phyloP scores from a whole-genome alignment of 2,329 filamentous ascomycete species.

The Myriosclerotinia duriaeana region DNA sequence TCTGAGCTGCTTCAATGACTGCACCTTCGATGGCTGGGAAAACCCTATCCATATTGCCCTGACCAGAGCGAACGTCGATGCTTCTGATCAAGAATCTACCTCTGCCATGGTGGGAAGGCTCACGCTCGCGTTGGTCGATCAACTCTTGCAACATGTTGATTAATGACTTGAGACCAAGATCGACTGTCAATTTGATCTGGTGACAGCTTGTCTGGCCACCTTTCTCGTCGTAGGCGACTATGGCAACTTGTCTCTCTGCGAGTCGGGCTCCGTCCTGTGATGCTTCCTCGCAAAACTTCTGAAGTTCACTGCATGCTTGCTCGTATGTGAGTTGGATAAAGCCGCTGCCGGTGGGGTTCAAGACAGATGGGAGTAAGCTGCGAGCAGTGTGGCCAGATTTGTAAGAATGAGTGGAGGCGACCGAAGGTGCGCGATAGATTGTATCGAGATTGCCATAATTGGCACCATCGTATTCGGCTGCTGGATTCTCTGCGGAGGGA shows the following conservation, averaged over 20 bases:
- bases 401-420: background rate
- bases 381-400: background rate
- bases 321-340: background rate
- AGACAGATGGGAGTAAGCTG: background rate
- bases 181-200: background rate
- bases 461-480: background rate
- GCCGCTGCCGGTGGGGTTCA: background rate
- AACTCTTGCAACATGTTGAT: constrained; percentile 6
- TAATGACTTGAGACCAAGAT: background rate
- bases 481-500: background rate
- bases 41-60: background rate
- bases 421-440: background rate
- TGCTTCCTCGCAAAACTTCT: background rate
- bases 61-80: constrained; percentile 15
- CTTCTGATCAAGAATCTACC: constrained; percentile 9
- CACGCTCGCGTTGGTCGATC: constrained; percentile 9
- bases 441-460: background rate
- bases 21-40: constrained; percentile 19
- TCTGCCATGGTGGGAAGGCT: background rate
- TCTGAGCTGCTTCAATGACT: background rate
- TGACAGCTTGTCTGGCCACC: constrained; percentile 15
- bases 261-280: background rate
- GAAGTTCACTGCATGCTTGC: background rate
- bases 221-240: constrained; percentile 19
- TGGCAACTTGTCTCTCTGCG: background rate